Base-by-base conservation (phyloP, 148 eudicot species). In the Amaranthus hypochondriacus region DNA sequence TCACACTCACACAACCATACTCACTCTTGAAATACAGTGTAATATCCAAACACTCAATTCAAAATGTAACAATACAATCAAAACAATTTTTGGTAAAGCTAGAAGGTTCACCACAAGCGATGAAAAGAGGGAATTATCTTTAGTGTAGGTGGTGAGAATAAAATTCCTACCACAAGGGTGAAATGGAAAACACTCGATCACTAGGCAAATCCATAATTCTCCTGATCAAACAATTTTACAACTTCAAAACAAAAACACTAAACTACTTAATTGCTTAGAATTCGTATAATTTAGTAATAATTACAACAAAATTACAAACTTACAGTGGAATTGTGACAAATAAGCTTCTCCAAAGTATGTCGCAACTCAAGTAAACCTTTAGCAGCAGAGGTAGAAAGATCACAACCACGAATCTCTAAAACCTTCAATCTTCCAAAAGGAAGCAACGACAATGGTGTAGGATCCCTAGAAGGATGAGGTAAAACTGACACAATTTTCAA, bases 281-380 rank as follows among this genome's bases (percentile, higher is more conserved):
- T 14, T 7, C 50, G 2, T 48, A 48, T 18, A 74, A 5, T 7
- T 28, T 28, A 28, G 21, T 54, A n/a, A 44, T 6, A 4, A 47
- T 55, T 9, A 10, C 5, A 56, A 18, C 49, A 7, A 64, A 67
- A 48, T 51, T 57, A 69, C n/a, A 50, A 14, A 84, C 96, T 83
- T 58, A 95, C 98, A 69, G 98, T 95, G 4, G 98, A 95, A 86
- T 92, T 88, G 62, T 89, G 97, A 77, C 98, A 95, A 14, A 95
- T 80, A 77, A 95, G 82, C 68, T 95, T 95, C 90, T 95, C 98
- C 84, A 95, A 86, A 48, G 88, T 80, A 85, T 87, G 87, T 47
- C 96, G 83, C 76, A 90, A 74, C 75, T 92, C 93, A 67, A 95
- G 89, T 72, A 95, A 78, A 7, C 97, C 98, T 62, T 84, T 80